phyloP scores from a whole-genome alignment of 1,139 yeast species.

The Kluyveromyces marxianus region DNA sequence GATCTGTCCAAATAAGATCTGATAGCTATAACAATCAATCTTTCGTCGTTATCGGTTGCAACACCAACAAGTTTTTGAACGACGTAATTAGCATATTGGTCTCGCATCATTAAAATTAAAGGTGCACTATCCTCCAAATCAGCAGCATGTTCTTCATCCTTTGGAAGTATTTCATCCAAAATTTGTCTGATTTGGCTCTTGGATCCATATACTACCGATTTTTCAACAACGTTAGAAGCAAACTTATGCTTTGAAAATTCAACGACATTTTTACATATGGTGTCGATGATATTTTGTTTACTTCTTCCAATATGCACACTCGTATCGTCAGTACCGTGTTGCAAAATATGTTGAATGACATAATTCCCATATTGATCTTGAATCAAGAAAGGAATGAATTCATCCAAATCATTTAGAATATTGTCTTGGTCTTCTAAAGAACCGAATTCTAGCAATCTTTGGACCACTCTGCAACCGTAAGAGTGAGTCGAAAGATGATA shows the following conservation, averaged over 20 bases:
- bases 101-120: conserved; percentile 86
- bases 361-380: conserved; percentile 98
- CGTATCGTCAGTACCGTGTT: conserved; percentile 49
- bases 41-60: conserved; percentile 61
- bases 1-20: conserved; percentile 41
- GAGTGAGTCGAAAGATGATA: conserved; percentile 91
- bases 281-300: conserved; percentile 42
- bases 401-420: conserved; percentile 63
- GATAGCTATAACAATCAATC: conserved; percentile 50
- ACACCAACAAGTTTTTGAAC: conserved; percentile 90
- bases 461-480: conserved; percentile 95
- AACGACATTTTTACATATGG: conserved; percentile 55
- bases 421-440: conserved; percentile 51
- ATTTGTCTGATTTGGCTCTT: conserved; percentile 54
- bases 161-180: conserved; percentile 36
- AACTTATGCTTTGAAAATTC: conserved; percentile 88
- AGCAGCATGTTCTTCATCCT: conserved; percentile 31
- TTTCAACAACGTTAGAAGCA: conserved; percentile 96
- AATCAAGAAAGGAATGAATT: conserved; percentile 67
- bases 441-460: conserved; percentile 74
- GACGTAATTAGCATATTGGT: conserved; percentile 95
- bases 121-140: conserved; percentile 52
- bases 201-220: conserved; percentile 73
- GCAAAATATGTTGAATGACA: conserved; percentile 91
- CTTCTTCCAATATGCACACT: conserved; percentile 32